phyloP scores from a whole-genome alignment of 805 yeast species.

The Torulaspora microellipsoides region DNA sequence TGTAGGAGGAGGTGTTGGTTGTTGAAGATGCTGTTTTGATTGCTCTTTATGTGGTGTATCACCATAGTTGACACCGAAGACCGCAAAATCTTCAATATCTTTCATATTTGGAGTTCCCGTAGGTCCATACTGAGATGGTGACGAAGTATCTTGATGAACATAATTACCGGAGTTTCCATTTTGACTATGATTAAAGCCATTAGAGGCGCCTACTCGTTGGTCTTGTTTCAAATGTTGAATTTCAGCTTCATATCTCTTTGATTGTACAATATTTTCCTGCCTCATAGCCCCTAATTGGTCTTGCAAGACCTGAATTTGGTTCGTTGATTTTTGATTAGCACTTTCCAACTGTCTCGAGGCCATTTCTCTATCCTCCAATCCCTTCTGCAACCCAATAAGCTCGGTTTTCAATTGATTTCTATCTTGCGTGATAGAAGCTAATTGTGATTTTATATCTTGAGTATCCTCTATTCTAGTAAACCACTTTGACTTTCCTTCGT shows the following conservation, averaged over 20 bases:
- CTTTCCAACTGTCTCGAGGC: conserved; percentile 5
- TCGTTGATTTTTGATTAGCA: conserved; percentile 4
- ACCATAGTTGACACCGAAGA: conserved; percentile 30
- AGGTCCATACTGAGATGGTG: conserved; percentile 12
- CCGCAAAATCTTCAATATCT: conserved; percentile 33
- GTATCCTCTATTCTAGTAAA: conserved; percentile 23
- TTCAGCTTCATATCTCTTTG: conserved; percentile 11
- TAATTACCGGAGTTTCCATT: not conserved
- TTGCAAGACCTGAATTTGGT: conserved; percentile 8
- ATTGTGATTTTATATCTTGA: conserved; percentile 9
- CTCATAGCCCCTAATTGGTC: conserved; percentile 10
- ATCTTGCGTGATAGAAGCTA: conserved; percentile 9
- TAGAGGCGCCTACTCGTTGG: not conserved
- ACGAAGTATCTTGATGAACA: not conserved
- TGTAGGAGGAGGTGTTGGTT: conserved; percentile 8
- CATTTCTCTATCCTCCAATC: conserved; percentile 17
- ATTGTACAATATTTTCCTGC: conserved; percentile 6
- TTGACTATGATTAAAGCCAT: conserved; percentile 1
- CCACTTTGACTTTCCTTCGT: conserved; percentile 37
- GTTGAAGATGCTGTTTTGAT: conserved; percentile 12
- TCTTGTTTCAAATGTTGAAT: conserved; percentile 8
- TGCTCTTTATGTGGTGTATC: conserved; percentile 24
- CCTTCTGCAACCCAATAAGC: conserved; percentile 15
- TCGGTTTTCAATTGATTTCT: conserved; percentile 12
- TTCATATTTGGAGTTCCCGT: conserved; percentile 33